A percentile compares a stretch with the other conserved stretches of the same genome.
Evolutionary conservation across 495 filamentous ascomycete species (phyloP).

Genomic region (Rostrohypoxylon terebratum): DNA sequence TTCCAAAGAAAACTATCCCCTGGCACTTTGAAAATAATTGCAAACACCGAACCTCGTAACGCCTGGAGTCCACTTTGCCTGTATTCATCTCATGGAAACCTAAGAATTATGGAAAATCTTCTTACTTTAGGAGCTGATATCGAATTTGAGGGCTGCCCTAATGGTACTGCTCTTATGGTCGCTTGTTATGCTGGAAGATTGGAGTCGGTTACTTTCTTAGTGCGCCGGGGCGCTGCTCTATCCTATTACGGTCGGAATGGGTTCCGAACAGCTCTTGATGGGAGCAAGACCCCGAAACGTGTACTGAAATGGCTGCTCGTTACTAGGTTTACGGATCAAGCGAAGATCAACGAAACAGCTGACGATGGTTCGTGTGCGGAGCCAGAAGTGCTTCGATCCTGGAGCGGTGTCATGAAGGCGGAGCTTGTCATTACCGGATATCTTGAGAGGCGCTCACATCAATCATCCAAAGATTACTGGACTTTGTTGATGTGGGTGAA

Average conservation of each 20-base stretch:
- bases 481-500: conserved; percentile 7
- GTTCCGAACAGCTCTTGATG: conserved; percentile 13
- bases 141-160: conserved; percentile 18
- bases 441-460: conserved; percentile 17
- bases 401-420: conserved; percentile 18
- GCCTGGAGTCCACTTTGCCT: conserved; percentile 9
- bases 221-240: conserved; percentile 18
- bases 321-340: conserved; percentile 18
- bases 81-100: not conserved
- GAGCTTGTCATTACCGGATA: conserved; percentile 9
- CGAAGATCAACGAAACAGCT: conserved; percentile 8
- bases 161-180: conserved; percentile 18
- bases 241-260: conserved; percentile 1
- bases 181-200: conserved; percentile 15
- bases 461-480: conserved; percentile 22
- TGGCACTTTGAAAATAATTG: not conserved
- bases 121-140: conserved; percentile 5
- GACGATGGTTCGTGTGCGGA: not conserved
- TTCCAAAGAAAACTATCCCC: conserved; percentile 5
- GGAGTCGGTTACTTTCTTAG: conserved; percentile 11
- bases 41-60: conserved; percentile 3
- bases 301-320: conserved; percentile 17
- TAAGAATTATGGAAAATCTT: conserved; percentile 3
- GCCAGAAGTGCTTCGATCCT: not conserved
- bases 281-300: conserved; percentile 8